Conservation (phyloP, 257 asterid species). For the Petunia secreta region DNA sequence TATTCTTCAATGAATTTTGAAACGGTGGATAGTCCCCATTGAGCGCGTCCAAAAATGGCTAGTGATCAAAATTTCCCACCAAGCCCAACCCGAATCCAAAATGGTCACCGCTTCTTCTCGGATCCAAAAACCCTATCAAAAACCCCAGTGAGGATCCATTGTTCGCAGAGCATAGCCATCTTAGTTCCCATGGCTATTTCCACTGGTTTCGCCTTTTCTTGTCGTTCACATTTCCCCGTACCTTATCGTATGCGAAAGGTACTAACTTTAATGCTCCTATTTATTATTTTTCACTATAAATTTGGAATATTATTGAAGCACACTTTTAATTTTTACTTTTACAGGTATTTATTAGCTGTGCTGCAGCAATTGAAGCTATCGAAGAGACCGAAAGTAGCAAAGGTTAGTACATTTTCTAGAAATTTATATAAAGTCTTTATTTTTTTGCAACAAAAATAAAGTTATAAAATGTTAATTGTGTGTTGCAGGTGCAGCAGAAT, state of each 20-base stretch:
- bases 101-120: background rate
- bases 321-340: background rate
- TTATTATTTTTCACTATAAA: background rate
- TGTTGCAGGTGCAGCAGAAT: slow-evolving; percentile 38
- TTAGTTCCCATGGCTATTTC: slow-evolving; percentile 56
- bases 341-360: slow-evolving; percentile 50
- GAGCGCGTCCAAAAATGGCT: too few relatives aligned
- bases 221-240: slow-evolving; percentile 47
- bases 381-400: slow-evolving; percentile 56
- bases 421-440: background rate
- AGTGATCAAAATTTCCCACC: too few relatives aligned
- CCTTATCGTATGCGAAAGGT: slow-evolving; percentile 22
- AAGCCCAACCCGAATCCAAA: slow-evolving; percentile 6
- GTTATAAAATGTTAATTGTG: slow-evolving; percentile 29
- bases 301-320: background rate
- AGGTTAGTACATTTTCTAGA: slow-evolving; percentile 35
- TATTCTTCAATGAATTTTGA: too few relatives aligned
- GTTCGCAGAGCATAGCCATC: slow-evolving; percentile 14
- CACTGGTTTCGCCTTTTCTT: slow-evolving; percentile 54
- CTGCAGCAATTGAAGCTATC: slow-evolving; percentile 62
- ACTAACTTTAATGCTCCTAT: background rate
- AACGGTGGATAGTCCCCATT: too few relatives aligned
- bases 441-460: slow-evolving; percentile 39
- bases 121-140: background rate
- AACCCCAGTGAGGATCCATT: background rate